A percentile compares a stretch with the other conserved stretches of the same genome.
phyloP scores from a whole-genome alignment of 2,329 filamentous ascomycete species.

The Aspergillus sp. region DNA sequence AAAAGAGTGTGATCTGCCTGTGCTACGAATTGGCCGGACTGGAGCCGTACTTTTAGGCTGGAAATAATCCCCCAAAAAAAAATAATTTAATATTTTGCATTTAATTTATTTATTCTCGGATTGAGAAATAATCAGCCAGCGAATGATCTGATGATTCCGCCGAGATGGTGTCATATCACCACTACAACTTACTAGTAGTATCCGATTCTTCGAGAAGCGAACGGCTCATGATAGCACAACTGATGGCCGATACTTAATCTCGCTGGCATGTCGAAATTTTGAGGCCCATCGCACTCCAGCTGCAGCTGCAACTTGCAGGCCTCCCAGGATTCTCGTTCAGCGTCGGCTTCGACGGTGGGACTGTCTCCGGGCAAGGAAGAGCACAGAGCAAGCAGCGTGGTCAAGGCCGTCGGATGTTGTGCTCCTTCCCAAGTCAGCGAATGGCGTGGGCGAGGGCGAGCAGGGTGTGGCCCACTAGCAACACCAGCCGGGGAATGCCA shows the following conservation, averaged over 20 bases:
- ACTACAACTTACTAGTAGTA: not conserved
- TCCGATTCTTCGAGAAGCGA: not conserved
- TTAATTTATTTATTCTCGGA: not conserved
- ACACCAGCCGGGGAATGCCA: slow-evolving; percentile 25
- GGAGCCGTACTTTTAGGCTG: slow-evolving; percentile 23
- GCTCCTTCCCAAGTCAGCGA: slow-evolving; percentile 5
- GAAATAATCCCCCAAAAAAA: too few species aligned
- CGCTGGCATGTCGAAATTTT: not conserved
- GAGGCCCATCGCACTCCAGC: not conserved
- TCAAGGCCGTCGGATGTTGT: not conserved
- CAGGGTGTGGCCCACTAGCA: slow-evolving; percentile 12
- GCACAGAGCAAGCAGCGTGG: not conserved
- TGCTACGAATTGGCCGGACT: slow-evolving; percentile 33
- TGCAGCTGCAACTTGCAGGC: not conserved
- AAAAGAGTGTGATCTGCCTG: slow-evolving; percentile 38
- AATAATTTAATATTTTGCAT: not conserved
- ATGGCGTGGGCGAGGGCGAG: slow-evolving; percentile 12
- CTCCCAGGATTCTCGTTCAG: not conserved
- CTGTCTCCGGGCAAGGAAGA: too few species aligned
- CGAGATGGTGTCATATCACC: not conserved
- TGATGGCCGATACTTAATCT: not conserved
- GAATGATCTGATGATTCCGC: not conserved
- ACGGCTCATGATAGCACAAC: too few species aligned
- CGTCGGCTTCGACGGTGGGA: not conserved
- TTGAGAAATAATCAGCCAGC: not conserved